Evolutionary conservation across 2,329 filamentous ascomycete species (phyloP).

Genomic region (Bipolaris gigantea): DNA sequence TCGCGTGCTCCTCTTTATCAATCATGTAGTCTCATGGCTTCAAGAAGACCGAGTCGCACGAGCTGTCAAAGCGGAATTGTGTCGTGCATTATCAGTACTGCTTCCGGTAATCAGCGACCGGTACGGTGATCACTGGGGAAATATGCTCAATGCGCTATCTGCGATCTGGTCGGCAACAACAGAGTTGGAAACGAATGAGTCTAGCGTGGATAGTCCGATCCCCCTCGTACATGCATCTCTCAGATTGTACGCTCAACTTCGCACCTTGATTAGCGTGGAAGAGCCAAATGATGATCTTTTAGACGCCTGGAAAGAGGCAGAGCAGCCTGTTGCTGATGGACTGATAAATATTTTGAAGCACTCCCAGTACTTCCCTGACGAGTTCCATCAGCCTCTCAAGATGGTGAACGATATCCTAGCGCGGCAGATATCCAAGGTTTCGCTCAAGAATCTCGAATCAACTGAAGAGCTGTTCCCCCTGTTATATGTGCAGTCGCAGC

Average conservation of each 20-base stretch:
- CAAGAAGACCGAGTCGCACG: conserved; percentile 54
- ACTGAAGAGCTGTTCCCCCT: conserved; percentile 72
- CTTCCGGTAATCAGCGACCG: conserved; percentile 76
- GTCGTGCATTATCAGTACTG: conserved; percentile 56
- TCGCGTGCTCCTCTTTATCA: conserved; percentile 79
- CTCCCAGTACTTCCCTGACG: conserved; percentile 54
- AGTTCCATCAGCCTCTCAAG: conserved; percentile 66
- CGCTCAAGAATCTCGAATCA: conserved; percentile 64
- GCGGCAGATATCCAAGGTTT: conserved; percentile 67
- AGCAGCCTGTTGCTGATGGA: conserved; percentile 58
- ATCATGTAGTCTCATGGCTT: conserved; percentile 74
- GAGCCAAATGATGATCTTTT: conserved; percentile 84
- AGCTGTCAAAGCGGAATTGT: conserved; percentile 61
- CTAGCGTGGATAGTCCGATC: conserved; percentile 34
- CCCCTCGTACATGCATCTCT: conserved; percentile 73
- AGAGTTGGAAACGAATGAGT: conserved; percentile 32
- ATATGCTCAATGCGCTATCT: conserved; percentile 44
- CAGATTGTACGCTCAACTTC: conserved; percentile 67
- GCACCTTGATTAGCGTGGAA: conserved; percentile 56
- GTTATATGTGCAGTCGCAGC: conserved; percentile 71
- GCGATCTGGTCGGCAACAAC: conserved; percentile 39
- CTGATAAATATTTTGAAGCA: conserved; percentile 66
- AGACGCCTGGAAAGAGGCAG: conserved; percentile 68
- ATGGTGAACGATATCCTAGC: conserved; percentile 76
- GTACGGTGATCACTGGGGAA: conserved; percentile 85